phyloP scores from a whole-genome alignment of 306 rosid genomes.

The Dryas octopetala region DNA sequence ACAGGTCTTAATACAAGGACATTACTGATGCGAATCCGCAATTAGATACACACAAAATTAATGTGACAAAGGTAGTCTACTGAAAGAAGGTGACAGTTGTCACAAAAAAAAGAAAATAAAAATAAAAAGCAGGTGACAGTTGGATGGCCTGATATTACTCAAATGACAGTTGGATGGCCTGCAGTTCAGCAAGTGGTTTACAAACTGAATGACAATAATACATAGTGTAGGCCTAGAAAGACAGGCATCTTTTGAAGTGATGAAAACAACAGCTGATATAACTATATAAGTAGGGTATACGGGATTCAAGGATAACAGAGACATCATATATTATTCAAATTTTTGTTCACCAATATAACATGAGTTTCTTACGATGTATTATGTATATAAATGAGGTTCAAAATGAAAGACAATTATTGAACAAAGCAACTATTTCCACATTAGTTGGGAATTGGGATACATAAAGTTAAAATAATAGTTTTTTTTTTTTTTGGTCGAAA shows the following conservation, averaged over 20 bases:
- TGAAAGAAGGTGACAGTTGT: neutral
- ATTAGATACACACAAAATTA: neutral
- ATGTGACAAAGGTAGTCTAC: neutral
- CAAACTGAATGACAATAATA: neutral
- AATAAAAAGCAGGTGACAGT: too few relatives aligned
- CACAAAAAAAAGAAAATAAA: too few relatives aligned
- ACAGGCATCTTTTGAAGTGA: slow-evolving; percentile 12
- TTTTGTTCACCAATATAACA: too few relatives aligned
- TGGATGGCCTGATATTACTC: neutral
- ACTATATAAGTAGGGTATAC: slow-evolving; percentile 4
- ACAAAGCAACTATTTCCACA: too few relatives aligned
- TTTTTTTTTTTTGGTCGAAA: too few relatives aligned
- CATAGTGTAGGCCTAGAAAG: neutral
- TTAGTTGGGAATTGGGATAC: too few relatives aligned
- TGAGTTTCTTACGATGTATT: too few relatives aligned
- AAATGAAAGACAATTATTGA: too few relatives aligned
- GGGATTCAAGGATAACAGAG: too few relatives aligned
- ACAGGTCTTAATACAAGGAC: neutral
- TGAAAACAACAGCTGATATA: neutral
- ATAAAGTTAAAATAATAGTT: too few relatives aligned
- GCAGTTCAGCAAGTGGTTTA: neutral
- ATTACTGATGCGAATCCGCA: neutral
- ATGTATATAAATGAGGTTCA: too few relatives aligned
- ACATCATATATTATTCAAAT: too few relatives aligned
- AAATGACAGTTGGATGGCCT: neutral